Base-by-base conservation (phyloP, 2,329 filamentous ascomycete genomes). In the Orbilia brochopaga region DNA sequence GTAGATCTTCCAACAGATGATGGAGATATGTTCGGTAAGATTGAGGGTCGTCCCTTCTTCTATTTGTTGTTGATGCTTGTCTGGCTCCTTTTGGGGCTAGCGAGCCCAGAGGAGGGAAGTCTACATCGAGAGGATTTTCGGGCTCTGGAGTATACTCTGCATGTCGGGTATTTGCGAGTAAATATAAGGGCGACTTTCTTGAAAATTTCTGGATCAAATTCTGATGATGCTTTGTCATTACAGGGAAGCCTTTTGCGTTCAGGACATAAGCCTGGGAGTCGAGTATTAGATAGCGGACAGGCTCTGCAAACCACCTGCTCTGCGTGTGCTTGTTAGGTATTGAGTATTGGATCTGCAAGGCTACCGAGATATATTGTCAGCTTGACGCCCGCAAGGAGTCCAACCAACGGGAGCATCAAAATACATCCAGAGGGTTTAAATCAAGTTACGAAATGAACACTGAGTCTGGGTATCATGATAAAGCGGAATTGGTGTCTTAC, bases 1-100 rank as follows among this genome's bases (percentile, higher is more conserved):
- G 87, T 77, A 97, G 93, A 67, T 90, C 90, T 53, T 87, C 85
- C 79, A 97, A 92, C 0, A 99, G 82, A 80, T 94, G 89, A 74
- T 89, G 86, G 69, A 99, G 82, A 78, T 99, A 99, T 2, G 87
- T 87, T 27, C 96, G 82, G 78, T 96, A 86, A 1, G 86, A 84
- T 1, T 85, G 85, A 1, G 83, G 82, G 69, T 88, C 83, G 76
- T 84, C 80, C 74, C 82, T 82, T 7, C 76, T 60, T 66, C 67
- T 79, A 19, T 78, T 80, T 13, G 78, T 76, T 6, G 78, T 72
- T 46, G 78, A 21, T 1, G 62, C 62, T 35, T 73, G 69, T 8
- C 30, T 61, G n/a, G 62, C 61, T 24, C 58, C 35, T 1, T 11
- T 55, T 35, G 17, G 35, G n/a, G 30, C 27, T 27, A 52, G n/a